phyloP scores from a whole-genome alignment of 2,329 filamentous ascomycete species.

The Metarhizium brunneum region DNA sequence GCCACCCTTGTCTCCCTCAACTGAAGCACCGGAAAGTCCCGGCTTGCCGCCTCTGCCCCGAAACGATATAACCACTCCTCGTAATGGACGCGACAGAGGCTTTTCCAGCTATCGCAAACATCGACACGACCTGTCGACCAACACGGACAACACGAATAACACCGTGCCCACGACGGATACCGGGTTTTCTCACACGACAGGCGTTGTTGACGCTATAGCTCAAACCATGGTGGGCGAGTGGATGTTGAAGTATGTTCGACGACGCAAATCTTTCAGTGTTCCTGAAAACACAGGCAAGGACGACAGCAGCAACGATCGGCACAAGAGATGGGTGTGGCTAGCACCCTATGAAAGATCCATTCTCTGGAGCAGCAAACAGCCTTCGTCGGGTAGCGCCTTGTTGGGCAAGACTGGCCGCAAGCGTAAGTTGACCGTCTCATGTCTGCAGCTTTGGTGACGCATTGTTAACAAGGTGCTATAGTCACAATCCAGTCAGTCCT shows the following conservation, averaged over 20 bases:
- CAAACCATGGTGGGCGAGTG: slow-evolving; percentile 98
- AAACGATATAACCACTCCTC: slow-evolving; percentile 61
- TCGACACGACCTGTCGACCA: slow-evolving; percentile 51
- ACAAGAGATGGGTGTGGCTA: slow-evolving; percentile 98
- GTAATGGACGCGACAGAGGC: slow-evolving; percentile 29
- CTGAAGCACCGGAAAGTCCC: slow-evolving; percentile 60
- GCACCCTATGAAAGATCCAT: slow-evolving; percentile 93
- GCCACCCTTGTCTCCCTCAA: slow-evolving; percentile 57
- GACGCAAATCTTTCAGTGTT: slow-evolving; percentile 84
- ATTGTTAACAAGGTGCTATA: slow-evolving; percentile 32
- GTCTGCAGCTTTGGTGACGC: background rate
- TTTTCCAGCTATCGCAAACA: slow-evolving; percentile 34
- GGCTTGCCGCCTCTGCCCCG: slow-evolving; percentile 62
- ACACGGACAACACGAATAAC: slow-evolving; percentile 28
- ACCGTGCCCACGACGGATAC: slow-evolving; percentile 35
- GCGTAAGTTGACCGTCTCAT: slow-evolving; percentile 49
- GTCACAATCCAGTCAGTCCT: slow-evolving; percentile 93
- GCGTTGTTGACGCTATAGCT: slow-evolving; percentile 91
- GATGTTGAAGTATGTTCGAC: slow-evolving; percentile 87
- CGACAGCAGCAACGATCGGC: slow-evolving; percentile 66
- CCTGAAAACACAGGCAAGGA: slow-evolving; percentile 57
- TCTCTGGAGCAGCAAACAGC: slow-evolving; percentile 98
- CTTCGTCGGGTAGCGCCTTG: slow-evolving; percentile 74
- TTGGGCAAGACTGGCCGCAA: slow-evolving; percentile 94
- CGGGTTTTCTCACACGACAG: slow-evolving; percentile 57